Evolutionary conservation across 148 eudicot species (phyloP).

Genomic region (Drosera capensis): DNA sequence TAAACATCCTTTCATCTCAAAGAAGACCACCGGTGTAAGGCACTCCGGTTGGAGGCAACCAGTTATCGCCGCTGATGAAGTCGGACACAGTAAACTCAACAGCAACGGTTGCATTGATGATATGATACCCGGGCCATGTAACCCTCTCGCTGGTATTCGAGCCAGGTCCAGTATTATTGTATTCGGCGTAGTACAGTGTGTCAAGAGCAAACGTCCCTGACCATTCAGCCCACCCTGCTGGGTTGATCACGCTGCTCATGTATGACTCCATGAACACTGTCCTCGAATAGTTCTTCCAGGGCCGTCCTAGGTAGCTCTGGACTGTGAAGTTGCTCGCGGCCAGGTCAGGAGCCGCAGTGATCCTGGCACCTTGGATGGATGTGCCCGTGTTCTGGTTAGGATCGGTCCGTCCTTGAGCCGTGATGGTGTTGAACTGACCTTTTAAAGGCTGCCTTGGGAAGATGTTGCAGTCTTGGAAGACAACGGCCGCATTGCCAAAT

Average conservation of each 20-base stretch:
- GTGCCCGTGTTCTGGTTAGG: conserved; percentile 21
- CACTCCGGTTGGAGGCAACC: conserved; percentile 13
- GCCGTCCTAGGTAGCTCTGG: conserved; percentile 22
- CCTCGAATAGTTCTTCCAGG: conserved; percentile 28
- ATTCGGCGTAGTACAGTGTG: conserved; percentile 29
- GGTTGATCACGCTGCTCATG: conserved; percentile 16
- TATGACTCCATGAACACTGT: conserved; percentile 18
- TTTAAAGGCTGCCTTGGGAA: conserved; percentile 10
- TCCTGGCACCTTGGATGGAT: conserved; percentile 14
- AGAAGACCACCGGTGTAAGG: conserved; percentile 4
- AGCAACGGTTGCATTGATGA: conserved; percentile 7
- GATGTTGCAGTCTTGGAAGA: conserved; percentile 21
- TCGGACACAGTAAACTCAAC: conserved; percentile 10
- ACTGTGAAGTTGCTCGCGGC: conserved; percentile 2
- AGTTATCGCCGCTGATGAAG: conserved; percentile 9
- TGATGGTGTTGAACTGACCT: conserved; percentile 13
- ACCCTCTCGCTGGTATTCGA: conserved; percentile 12
- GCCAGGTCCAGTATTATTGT: conserved; percentile 23
- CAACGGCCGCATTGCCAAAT: conserved; percentile 21
- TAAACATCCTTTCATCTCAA: background rate
- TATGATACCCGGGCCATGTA: conserved; percentile 25
- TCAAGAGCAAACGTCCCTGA: conserved; percentile 16
- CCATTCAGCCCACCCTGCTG: conserved; percentile 26
- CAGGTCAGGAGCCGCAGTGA: conserved; percentile 14
- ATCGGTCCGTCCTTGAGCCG: conserved; percentile 31